Evolutionary conservation across 2,329 filamentous ascomycete genomes (phyloP).

Genomic region (Ceratocystis papillata): DNA sequence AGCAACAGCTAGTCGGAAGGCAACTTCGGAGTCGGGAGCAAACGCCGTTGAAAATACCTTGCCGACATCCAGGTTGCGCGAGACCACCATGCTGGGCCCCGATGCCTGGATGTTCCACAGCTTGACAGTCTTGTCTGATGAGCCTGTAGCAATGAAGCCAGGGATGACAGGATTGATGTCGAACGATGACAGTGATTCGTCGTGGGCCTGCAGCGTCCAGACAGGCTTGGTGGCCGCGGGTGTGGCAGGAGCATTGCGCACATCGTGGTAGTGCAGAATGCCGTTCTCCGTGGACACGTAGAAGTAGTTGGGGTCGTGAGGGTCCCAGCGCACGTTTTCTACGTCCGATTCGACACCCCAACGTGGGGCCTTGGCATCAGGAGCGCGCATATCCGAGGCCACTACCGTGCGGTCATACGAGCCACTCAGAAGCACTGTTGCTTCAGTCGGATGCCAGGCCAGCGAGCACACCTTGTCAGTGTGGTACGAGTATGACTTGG

Average conservation of each 20-base stretch:
- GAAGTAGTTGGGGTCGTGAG: constrained; percentile 85
- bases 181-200: constrained; percentile 82
- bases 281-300: constrained; percentile 90
- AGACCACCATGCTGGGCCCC: constrained; percentile 82
- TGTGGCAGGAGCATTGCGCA: constrained; percentile 61
- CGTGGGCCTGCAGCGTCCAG: constrained; percentile 93
- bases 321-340: constrained; percentile 85
- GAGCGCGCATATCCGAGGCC: constrained; percentile 91
- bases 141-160: constrained; percentile 86
- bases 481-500: constrained; percentile 91
- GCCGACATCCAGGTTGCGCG: constrained; percentile 83
- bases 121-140: constrained; percentile 90
- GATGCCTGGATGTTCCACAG: constrained; percentile 80
- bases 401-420: constrained; percentile 92
- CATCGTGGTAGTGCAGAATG: constrained; percentile 83
- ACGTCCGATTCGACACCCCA: constrained; percentile 97
- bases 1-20: constrained; percentile 83
- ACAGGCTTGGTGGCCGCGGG: constrained; percentile 70
- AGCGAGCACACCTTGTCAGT: constrained; percentile 96
- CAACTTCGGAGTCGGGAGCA: constrained; percentile 79
- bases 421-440: constrained; percentile 80
- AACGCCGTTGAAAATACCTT: constrained; percentile 89
- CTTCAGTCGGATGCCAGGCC: constrained; percentile 80
- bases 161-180: constrained; percentile 84
- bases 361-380: constrained; percentile 65